A percentile compares a stretch with the other conserved stretches of the same genome.
These are phyloP conservation scores for Tolypocladium ovalisporum DNA, from an alignment of 2,329 filamentous ascomycete genomes.

Conservation along the genomic window DNA sequence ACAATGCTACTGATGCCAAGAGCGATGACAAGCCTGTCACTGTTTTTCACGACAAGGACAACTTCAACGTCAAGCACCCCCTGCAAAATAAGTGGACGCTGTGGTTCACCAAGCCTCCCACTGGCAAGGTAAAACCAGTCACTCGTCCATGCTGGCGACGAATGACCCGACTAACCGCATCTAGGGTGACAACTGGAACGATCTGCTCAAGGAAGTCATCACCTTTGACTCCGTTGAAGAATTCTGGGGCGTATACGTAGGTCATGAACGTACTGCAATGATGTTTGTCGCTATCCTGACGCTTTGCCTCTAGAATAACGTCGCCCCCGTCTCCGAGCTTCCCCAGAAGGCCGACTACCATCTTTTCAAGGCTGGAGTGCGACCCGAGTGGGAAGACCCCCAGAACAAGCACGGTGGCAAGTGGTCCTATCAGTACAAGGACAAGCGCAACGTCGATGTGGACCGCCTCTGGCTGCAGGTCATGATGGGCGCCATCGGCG, in stretches of 20 bases:
- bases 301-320: slow-evolving; percentile 70
- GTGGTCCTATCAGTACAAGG: slow-evolving; percentile 97
- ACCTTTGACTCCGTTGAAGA: slow-evolving; percentile 98
- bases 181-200: slow-evolving; percentile 96
- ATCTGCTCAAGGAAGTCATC: slow-evolving; percentile 95
- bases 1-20: slow-evolving; percentile 36
- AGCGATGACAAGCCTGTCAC: slow-evolving; percentile 61
- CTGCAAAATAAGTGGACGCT: slow-evolving; percentile 96
- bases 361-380: slow-evolving; percentile 94
- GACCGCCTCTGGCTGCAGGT: slow-evolving; percentile 95
- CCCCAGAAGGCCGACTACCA: slow-evolving; percentile 98
- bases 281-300: background rate
- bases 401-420: slow-evolving; percentile 99
- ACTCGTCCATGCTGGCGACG: background rate
- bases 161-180: background rate
- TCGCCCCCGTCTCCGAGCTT: slow-evolving; percentile 88
- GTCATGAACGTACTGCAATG: slow-evolving; percentile 23
- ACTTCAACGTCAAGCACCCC: slow-evolving; percentile 99
- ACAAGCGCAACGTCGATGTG: slow-evolving; percentile 84
- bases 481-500: slow-evolving; percentile 92
- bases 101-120: slow-evolving; percentile 98
- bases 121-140: slow-evolving; percentile 62
- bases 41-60: slow-evolving; percentile 95
- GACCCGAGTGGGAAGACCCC: slow-evolving; percentile 95
- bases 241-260: slow-evolving; percentile 98